Conservation (phyloP, 495 filamentous ascomycete species). For the Annulohypoxylon nitens region DNA sequence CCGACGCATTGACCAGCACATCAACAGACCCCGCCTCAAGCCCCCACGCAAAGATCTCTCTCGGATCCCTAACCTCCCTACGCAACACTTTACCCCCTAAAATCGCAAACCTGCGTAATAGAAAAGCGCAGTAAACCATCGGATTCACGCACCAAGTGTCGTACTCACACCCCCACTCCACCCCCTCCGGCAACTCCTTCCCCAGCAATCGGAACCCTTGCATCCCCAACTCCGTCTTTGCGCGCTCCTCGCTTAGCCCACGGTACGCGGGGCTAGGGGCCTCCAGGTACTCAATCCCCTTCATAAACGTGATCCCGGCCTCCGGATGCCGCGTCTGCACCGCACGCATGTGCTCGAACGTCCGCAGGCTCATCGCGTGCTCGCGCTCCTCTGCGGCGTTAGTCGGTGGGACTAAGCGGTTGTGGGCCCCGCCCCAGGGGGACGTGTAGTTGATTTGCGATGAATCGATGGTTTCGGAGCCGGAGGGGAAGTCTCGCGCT, state of each 20-base stretch:
- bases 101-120: constrained; percentile 66
- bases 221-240: constrained; percentile 58
- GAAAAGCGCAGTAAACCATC: constrained; percentile 70
- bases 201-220: constrained; percentile 59
- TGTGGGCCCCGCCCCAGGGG: constrained; percentile 75
- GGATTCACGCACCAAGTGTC: constrained; percentile 71
- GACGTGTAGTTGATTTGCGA: constrained; percentile 72
- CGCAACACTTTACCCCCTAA: constrained; percentile 63
- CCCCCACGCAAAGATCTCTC: constrained; percentile 61
- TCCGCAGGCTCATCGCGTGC: constrained; percentile 63
- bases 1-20: constrained; percentile 71
- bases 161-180: constrained; percentile 70
- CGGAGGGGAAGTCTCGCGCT: constrained; percentile 68
- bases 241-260: constrained; percentile 48
- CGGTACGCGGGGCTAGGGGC: constrained; percentile 55
- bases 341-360: constrained; percentile 64
- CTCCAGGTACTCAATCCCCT: constrained; percentile 73
- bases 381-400: constrained; percentile 54
- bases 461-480: constrained; percentile 58
- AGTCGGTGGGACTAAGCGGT: constrained; percentile 66
- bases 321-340: constrained; percentile 57
- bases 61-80: constrained; percentile 58
- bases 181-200: constrained; percentile 60
- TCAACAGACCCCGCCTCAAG: constrained; percentile 56
- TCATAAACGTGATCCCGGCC: constrained; percentile 65